Conservation (phyloP, 306 rosid genomes). For the Corylus heterophylla region DNA sequence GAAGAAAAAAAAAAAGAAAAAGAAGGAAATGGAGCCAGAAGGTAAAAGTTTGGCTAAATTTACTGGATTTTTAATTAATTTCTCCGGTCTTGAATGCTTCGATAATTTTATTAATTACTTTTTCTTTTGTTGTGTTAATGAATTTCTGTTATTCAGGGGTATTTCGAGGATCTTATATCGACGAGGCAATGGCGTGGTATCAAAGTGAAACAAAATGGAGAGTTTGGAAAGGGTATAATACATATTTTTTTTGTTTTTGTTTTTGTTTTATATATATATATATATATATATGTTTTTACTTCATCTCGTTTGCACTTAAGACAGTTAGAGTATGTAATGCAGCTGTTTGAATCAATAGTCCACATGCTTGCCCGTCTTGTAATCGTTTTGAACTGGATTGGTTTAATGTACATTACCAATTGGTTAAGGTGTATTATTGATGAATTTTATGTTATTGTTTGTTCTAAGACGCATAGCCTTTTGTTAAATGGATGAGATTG, state of each 20-base stretch:
- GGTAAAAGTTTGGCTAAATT: neutral
- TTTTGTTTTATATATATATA: neutral
- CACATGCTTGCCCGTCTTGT: neutral
- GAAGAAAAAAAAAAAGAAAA: too few relatives aligned
- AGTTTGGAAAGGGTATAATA: conserved; percentile 64
- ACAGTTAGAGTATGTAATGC: neutral
- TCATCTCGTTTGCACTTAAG: neutral
- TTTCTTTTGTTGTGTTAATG: conserved; percentile 1
- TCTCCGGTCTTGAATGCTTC: neutral
- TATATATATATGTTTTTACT: neutral
- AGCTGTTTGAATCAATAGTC: neutral
- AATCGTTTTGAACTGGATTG: neutral
- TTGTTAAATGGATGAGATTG: neutral
- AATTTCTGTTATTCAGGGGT: conserved; percentile 43
- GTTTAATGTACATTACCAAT: neutral
- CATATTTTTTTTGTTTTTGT: neutral
- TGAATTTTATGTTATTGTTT: neutral
- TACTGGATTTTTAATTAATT: neutral
- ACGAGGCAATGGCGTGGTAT: conserved; percentile 49
- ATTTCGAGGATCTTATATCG: conserved; percentile 57
- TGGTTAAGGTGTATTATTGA: neutral
- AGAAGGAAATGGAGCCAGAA: neutral
- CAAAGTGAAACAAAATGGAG: conserved; percentile 58
- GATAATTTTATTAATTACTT: too few relatives aligned
- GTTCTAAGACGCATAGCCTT: neutral